Evolutionary conservation across 1,139 yeast species (phyloP), one percentile per base, ranked within the genome.

Genomic region (Geotrichum bryndzae): DNA sequence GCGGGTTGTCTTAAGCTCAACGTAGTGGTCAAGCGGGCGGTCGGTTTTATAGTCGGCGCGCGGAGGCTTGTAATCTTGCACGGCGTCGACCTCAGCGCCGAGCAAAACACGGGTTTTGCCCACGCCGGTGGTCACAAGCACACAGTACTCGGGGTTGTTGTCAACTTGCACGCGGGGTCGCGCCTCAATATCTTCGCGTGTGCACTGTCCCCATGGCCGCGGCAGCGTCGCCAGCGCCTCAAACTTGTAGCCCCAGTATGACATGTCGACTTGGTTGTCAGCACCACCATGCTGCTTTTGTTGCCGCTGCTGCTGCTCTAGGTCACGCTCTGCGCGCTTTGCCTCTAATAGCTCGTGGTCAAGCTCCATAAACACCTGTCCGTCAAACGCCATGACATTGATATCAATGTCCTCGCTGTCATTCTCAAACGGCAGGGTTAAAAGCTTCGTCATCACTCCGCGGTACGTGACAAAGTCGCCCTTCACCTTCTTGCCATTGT

Each of bases 31-130:
- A 23, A 58, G 51, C 27, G 55, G 57, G 58, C 79, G 80, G 29
- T 67, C 71, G 41, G 70, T 73, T 22, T 61, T 61, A 13, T 51
- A 54, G n/a, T 52, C 57, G 25, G 56, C 38, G 13, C 27, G 25
- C 15, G 51, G 15, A 13, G 94, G 92, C 65, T 85, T 80, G 69
- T 85, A 90, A 74, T 91, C 97, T 81, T 86, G 87, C 11, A 87
- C 86, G 72, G 97, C 87, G 74, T 92, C 98, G 22, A 92, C 89
- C 74, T 94, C 98, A 1, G 97, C 97, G 0, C 94, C 97, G 56
- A 92, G 75, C 1, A 89, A 72, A 54, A 91, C 75, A 68, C 82
- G 84, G 33, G 84, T 81, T 59, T 81, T 81, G 3, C 97, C 97
- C 13, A 91, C 84, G 1, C 97, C 96, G 0, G 97, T 87, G 66